Evolutionary conservation across 2,329 filamentous ascomycete species (phyloP), one percentile per base, ranked within the genome.

Genomic region (Grosmannia penicillata): DNA sequence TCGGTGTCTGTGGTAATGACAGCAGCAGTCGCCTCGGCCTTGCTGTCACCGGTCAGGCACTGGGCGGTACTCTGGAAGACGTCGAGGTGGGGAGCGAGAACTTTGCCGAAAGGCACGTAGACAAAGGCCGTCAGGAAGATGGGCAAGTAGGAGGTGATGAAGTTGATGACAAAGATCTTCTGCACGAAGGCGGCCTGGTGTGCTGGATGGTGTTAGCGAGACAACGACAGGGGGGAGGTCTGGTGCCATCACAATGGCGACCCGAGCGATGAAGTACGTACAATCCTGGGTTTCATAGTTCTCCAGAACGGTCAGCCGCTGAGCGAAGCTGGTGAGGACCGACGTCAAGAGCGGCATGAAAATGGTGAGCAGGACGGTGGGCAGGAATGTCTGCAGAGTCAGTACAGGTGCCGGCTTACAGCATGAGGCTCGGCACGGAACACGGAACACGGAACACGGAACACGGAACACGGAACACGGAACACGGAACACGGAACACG

Each of bases 141-240:
- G 1, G 79, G 79, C 1, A 85, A 65, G 51, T 86, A 87, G 4
- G 82, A 81, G 11, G 80, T 84, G 56, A 86, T 82, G 60, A 85
- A 83, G 61, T 81, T 82, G 52, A 87, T 69, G 25, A 96, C 77
- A 52, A 98, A 96, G 25, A 93, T 81, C 64, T 98, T 98, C 42
- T 83, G 78, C 0, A 91, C 84, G 53, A 94, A 72, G 2, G 87
- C 82, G 17, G 82, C 75, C 43, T 93, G 76, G 51, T 94, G 82
- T 13, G 78, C 78, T 76, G 46, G 18, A 23, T 9, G 17, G 14
- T n/a, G 30, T 34, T n/a, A 25, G 23, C 10, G 4, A 27, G 3
- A 15, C 19, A 11, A 22, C n/a, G 9, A 32, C 6, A 13, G 9
- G 9, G 14, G 14, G 8, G 17, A 21, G 30, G 14, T n/a, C n/a